These are phyloP conservation scores for Saturnispora bothae DNA, from an alignment of 805 yeast genomes.

Conservation along the genomic window DNA sequence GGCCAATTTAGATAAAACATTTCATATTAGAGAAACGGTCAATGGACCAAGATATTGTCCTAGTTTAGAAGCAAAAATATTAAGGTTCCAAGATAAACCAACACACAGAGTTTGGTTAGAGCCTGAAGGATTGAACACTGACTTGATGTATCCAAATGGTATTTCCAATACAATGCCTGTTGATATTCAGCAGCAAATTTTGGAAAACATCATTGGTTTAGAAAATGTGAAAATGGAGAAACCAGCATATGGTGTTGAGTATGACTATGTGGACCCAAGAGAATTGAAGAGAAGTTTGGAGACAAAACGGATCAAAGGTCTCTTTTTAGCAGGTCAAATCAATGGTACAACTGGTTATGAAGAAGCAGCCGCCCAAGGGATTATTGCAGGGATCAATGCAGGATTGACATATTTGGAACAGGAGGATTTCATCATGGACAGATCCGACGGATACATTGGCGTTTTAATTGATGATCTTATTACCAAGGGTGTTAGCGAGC, in stretches of 20 bases:
- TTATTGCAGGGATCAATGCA: constrained; percentile 92
- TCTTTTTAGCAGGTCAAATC: constrained; percentile 91
- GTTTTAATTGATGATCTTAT: constrained; percentile 88
- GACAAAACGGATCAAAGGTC: constrained; percentile 66
- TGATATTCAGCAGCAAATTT: constrained; percentile 70
- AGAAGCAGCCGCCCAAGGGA: constrained; percentile 97
- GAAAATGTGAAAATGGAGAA: constrained; percentile 82
- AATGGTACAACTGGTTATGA: constrained; percentile 99
- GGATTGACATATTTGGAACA: constrained; percentile 42
- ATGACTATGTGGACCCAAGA: constrained; percentile 91
- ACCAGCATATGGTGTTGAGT: constrained; percentile 99
- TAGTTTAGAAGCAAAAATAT: constrained; percentile 81
- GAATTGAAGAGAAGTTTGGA: constrained; percentile 71
- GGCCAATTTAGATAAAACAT: constrained; percentile 64
- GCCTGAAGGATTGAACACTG: constrained; percentile 86
- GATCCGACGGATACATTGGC: constrained; percentile 87
- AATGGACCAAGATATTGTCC: constrained; percentile 98
- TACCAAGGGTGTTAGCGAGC: constrained; percentile 93
- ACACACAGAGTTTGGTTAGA: constrained; percentile 88
- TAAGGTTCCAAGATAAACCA: constrained; percentile 65
- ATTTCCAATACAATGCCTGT: constrained; percentile 94
- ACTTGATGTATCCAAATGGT: constrained; percentile 92
- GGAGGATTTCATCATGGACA: constrained; percentile 37
- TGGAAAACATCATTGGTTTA: constrained; percentile 75
- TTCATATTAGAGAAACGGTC: constrained; percentile 88